A percentile compares a stretch with the other conserved stretches of the same genome.
These are phyloP conservation scores for Hanseniaspora jakobsenii DNA, from an alignment of 805 yeast genomes.

Conservation along the genomic window DNA sequence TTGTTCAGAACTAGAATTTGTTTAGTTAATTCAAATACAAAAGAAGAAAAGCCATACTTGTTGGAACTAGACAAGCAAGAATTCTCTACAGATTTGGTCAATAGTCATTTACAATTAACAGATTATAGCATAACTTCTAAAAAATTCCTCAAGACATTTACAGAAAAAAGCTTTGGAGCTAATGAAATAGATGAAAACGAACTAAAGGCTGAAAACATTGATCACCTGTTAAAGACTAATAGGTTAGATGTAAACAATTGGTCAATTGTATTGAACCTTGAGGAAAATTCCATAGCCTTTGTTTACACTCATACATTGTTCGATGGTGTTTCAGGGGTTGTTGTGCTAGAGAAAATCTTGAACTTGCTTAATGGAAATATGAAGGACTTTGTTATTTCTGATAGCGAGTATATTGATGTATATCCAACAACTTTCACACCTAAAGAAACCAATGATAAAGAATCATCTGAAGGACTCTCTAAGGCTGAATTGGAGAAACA, in stretches of 20 bases:
- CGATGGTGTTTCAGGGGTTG: constrained; percentile 15
- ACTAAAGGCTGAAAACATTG: too few relatives aligned
- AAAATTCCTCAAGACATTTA: neutral
- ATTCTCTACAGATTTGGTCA: neutral
- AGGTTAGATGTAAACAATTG: neutral
- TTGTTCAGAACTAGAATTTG: constrained; percentile 1
- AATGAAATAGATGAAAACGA: neutral
- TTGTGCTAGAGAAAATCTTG: neutral
- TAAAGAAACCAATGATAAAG: neutral
- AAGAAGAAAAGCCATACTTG: neutral
- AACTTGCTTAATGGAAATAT: neutral
- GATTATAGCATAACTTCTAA: neutral
- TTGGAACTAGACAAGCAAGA: neutral
- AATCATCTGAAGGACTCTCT: neutral
- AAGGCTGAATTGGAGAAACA: too few relatives aligned
- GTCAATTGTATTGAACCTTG: neutral
- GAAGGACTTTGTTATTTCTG: neutral
- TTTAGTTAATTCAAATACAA: too few relatives aligned
- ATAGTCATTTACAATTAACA: neutral
- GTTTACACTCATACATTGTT: constrained; percentile 8
- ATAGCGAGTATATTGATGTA: neutral
- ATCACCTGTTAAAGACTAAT: too few relatives aligned
- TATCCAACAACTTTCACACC: neutral
- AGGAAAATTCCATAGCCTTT: constrained; percentile 7
- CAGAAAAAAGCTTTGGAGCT: neutral